phyloP scores from a whole-genome alignment of 192 early-diverging fungal genomes.

The Umbelopsis isabellina region DNA sequence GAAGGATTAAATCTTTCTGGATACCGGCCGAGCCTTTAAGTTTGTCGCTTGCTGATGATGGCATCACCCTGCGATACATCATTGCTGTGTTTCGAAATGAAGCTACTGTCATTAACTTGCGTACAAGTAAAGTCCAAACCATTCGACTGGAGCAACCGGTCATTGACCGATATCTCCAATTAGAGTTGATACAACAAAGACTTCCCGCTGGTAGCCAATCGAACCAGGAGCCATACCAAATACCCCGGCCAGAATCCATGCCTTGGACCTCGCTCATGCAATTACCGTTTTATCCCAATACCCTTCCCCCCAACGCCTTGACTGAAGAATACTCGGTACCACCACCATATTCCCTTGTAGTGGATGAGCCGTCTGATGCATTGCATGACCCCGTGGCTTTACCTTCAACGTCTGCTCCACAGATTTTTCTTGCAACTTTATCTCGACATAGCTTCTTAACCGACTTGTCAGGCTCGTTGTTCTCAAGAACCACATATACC shows the following conservation, averaged over 20 bases:
- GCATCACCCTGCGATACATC: slow-evolving; percentile 25
- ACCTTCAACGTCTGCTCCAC: slow-evolving; percentile 32
- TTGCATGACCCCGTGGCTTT: slow-evolving; percentile 33
- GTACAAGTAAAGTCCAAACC: slow-evolving; percentile 33
- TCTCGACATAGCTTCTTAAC: slow-evolving; percentile 34
- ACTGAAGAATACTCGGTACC: slow-evolving; percentile 38
- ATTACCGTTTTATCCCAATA: slow-evolving; percentile 38
- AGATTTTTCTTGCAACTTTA: slow-evolving; percentile 39
- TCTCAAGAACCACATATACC: slow-evolving; percentile 28
- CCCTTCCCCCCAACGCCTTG: slow-evolving; percentile 27
- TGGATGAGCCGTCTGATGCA: slow-evolving; percentile 15
- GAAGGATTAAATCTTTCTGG: slow-evolving; percentile 34
- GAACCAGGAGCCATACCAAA: background rate
- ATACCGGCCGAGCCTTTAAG: slow-evolving; percentile 28
- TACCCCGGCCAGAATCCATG: background rate
- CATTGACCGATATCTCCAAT: background rate
- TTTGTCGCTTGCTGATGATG: slow-evolving; percentile 40
- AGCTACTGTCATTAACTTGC: slow-evolving; percentile 30
- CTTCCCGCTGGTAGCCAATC: background rate
- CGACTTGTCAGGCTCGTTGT: slow-evolving; percentile 35
- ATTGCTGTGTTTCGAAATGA: slow-evolving; percentile 36
- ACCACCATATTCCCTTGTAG: slow-evolving; percentile 37
- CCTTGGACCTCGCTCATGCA: slow-evolving; percentile 38
- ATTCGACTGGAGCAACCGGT: slow-evolving; percentile 24
- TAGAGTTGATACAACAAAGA: slow-evolving; percentile 23